phyloP scores from a whole-genome alignment of 1,284 basidiomycete genomes.

The Pseudozyma flocculosa region DNA sequence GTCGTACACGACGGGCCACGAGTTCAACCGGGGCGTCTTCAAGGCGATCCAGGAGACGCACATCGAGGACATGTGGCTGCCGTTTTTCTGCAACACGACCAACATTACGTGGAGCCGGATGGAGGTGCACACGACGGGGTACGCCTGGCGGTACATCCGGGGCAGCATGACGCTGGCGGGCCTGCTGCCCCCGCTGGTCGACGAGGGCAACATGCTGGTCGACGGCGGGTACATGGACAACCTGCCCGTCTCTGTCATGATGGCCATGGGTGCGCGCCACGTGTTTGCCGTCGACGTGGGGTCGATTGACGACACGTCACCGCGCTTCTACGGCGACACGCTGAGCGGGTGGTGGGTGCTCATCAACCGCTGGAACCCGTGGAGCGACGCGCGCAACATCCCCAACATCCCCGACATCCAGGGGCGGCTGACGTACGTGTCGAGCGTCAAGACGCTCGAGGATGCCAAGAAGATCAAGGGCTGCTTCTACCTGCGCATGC shows the following conservation, averaged over 20 bases:
- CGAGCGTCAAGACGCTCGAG: slow-evolving; percentile 89
- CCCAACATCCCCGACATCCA: slow-evolving; percentile 96
- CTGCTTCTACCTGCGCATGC: slow-evolving; percentile 91
- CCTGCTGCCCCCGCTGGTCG: slow-evolving; percentile 88
- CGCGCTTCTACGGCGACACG: slow-evolving; percentile 89
- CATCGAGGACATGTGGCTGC: slow-evolving; percentile 99
- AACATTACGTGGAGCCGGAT: slow-evolving; percentile 95
- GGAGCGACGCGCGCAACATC: slow-evolving; percentile 70
- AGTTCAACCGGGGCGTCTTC: slow-evolving; percentile 40
- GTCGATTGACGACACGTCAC: slow-evolving; percentile 91
- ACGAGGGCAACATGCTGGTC: slow-evolving; percentile 74
- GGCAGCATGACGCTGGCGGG: slow-evolving; percentile 98
- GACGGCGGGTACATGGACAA: slow-evolving; percentile 48
- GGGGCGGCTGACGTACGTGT: slow-evolving; percentile 91
- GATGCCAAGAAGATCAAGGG: slow-evolving; percentile 86
- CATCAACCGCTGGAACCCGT: slow-evolving; percentile 73
- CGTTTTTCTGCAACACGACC: slow-evolving; percentile 98
- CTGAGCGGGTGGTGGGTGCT: slow-evolving; percentile 97
- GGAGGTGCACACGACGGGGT: slow-evolving; percentile 95
- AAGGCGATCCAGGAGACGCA: slow-evolving; percentile 40
- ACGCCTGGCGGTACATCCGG: slow-evolving; percentile 68
- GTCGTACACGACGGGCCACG: slow-evolving; percentile 88
- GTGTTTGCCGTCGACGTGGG: slow-evolving; percentile 97
- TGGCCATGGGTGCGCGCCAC: slow-evolving; percentile 82
- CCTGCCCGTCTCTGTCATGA: slow-evolving; percentile 79